Percentiles rank a stretch among this genome's conserved stretches.
These are phyloP conservation scores for Phytophthora idaei DNA, from an alignment of 352 stramenopile species.

Conservation along the genomic window DNA sequence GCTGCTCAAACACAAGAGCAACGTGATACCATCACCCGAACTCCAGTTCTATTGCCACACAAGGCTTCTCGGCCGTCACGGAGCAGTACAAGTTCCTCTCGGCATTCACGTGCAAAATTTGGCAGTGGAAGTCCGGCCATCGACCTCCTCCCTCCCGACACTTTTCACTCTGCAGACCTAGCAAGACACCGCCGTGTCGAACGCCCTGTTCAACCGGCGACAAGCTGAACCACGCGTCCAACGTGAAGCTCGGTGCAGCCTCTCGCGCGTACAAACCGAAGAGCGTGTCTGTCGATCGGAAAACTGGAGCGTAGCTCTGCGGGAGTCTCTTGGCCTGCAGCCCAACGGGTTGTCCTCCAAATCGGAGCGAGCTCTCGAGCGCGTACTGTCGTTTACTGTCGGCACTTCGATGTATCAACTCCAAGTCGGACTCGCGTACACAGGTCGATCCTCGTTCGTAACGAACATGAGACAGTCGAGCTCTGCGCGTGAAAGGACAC, in stretches of 20 bases:
- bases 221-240: neutral
- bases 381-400: conserved; percentile 24
- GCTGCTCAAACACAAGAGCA: neutral
- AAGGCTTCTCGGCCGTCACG: neutral
- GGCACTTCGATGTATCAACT: conserved; percentile 8
- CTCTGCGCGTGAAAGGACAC: conserved; percentile 12
- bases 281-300: conserved; percentile 3
- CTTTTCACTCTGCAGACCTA: neutral
- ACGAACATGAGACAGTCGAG: conserved; percentile 33
- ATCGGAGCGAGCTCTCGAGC: conserved; percentile 18
- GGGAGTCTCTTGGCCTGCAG: neutral
- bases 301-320: conserved; percentile 12
- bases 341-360: conserved; percentile 14
- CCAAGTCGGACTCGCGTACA: conserved; percentile 5
- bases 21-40: neutral
- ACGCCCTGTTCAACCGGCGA: neutral
- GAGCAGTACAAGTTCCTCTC: neutral
- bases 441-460: conserved; percentile 11
- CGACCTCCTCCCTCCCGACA: neutral
- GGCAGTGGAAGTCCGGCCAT: neutral
- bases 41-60: neutral
- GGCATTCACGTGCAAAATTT: neutral
- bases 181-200: neutral
- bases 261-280: neutral
- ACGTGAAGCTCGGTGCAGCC: neutral